Evolutionary conservation across 768 basidiomycete species (phyloP).

Genomic region (Lepiota brunneoincarnata): DNA sequence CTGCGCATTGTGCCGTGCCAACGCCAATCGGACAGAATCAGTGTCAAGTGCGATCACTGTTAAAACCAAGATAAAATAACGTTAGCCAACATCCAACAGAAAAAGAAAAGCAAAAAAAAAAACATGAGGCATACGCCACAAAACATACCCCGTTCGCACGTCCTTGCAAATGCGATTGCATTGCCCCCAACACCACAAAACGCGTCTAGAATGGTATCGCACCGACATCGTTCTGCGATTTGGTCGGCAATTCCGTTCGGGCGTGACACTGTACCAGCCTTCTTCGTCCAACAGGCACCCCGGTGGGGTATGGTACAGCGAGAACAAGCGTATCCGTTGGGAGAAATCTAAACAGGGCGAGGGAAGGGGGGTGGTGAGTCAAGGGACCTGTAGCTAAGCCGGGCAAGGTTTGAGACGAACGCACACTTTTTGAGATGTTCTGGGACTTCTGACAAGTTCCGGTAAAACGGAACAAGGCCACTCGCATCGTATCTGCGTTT

Average conservation of each 20-base stretch:
- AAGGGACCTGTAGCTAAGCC: background rate
- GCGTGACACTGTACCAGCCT: conserved; percentile 98
- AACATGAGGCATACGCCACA: background rate
- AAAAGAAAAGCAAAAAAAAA: background rate
- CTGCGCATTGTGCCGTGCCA: conserved; percentile 90
- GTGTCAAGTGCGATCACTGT: conserved; percentile 93
- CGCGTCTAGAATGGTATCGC: conserved; percentile 82
- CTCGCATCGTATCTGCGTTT: conserved; percentile 59
- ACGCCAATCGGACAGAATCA: conserved; percentile 77
- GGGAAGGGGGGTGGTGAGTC: background rate
- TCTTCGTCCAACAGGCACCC: conserved; percentile 91
- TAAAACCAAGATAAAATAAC: background rate
- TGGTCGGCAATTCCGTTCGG: conserved; percentile 86
- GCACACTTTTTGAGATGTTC: conserved; percentile 80
- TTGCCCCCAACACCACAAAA: conserved; percentile 99
- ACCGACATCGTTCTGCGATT: conserved; percentile 91
- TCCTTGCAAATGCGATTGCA: conserved; percentile 94
- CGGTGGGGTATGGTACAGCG: conserved; percentile 59
- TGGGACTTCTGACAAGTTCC: conserved; percentile 64
- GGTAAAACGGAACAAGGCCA: conserved; percentile 72
- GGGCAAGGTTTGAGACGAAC: conserved; percentile 24
- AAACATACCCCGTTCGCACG: conserved; percentile 85
- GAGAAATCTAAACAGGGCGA: conserved; percentile 62
- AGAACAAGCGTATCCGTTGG: conserved; percentile 82
- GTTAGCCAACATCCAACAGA: no score